Base-by-base conservation (phyloP, 2,329 filamentous ascomycete genomes). In the Colletotrichum spinosum region DNA sequence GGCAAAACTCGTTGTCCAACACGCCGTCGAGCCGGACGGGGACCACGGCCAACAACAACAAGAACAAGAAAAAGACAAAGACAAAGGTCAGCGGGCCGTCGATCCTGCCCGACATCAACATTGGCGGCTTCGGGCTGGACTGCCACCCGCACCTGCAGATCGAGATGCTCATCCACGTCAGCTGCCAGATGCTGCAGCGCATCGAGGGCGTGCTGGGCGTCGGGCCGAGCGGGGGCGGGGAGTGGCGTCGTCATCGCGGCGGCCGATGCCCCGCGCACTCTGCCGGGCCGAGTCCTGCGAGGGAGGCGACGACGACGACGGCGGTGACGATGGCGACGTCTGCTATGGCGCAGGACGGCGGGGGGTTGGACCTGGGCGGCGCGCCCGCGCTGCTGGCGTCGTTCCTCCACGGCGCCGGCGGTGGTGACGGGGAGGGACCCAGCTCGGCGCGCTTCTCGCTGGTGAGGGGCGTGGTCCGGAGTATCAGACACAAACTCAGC, bases 151-250 rank as follows among this genome's bases (percentile, higher is more conserved):
- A 56, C 44, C 35, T 56, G 42, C 54, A 56, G 8, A 56, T 56
- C 25, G 54, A 56, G 44, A 56, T 56, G 54, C 35, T 56, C 6
- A 48, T 56, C 7, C 54, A 56, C 35, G 44, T 56, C 44, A 56
- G 54, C 9, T 56, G 34, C 13, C 54, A 56, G 34, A 56, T 56
- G 44, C 6, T 56, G 34, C 54, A 48, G 12, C 17, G 44, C 1
- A 56, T 56, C 12, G 54, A 56, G 44, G 8, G n/a, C n/a, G 13
- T 49, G n/a, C 13, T 56, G 15, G 54, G 44, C 5, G 38, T 56
- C 8, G 54, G 25, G 25, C 25, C 25, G 25, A 25, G 25, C 25
- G 25, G 25, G 4, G 25, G 25, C 4, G 25, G 25, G 3, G 25
- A 25, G 25, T 25, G 25, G 25, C 25, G 4, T 25, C 25, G 4